Evolutionary conservation across 371 early-diverging fungal genomes (phyloP), one percentile per base, ranked within the genome.

Genomic region (Gilbertella persicaria): DNA sequence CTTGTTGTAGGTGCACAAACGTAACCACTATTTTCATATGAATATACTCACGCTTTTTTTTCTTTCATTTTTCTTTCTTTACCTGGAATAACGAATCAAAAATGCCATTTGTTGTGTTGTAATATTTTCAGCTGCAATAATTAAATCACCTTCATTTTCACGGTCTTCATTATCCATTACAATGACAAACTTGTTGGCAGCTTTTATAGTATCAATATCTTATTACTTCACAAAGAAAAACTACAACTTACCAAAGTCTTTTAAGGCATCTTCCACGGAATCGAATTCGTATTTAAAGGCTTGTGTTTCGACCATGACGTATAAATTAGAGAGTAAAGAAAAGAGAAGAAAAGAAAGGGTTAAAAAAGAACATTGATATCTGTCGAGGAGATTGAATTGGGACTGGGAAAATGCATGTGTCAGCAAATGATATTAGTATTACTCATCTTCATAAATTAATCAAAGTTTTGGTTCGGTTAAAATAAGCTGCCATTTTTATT

Each of bases 141-240:
- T 92, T 52, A 98, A 70, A 62, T 98, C 98, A 45, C 98, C 98
- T 64, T 98, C 98, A 63, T 98, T 98, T 76, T 98, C 98, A 7
- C 97, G 88, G 63, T 94, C 96, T 60, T 95, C 95, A 67, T 95
- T 90, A 73, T 98, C 98, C 68, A 96, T 91, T 0, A 91, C 97
- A 43, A 98, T 78, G 19, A 98, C 79, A 61, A 94, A 90, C 58
- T 94, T 82, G 48, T 75, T 75, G 41, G 81, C 89, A 73, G 78
- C 64, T 58, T 44, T 24, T 25, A n/a, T 44, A 38, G 38, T 50
- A 21, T 37, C 17, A 43, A 12, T 21, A n/a, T 28, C 36, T 9
- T 13, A 13, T 35, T 1, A 13, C 2, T 30, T 14, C n/a, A 21
- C 14, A 39, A 14, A 16, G 19, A 14, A n/a, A 28, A 26, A 28